These are phyloP conservation scores for Lophiotrema nucula DNA, from an alignment of 495 filamentous ascomycete genomes.

Conservation along the genomic window DNA sequence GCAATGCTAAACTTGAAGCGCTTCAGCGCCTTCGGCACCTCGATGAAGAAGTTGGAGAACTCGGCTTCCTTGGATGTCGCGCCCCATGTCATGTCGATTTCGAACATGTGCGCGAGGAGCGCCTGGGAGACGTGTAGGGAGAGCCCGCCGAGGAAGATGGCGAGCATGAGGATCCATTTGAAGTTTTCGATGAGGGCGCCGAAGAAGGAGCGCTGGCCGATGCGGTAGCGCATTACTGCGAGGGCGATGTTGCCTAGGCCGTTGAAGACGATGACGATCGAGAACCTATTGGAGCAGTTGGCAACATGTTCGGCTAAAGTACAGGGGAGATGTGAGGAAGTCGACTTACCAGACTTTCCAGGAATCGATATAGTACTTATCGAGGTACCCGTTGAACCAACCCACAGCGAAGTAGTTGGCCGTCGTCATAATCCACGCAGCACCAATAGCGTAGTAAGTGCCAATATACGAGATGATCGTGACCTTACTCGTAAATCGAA, in stretches of 20 bases:
- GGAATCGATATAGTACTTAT: constrained; percentile 51
- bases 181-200: constrained; percentile 45
- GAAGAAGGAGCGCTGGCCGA: constrained; percentile 42
- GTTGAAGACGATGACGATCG: constrained; percentile 51
- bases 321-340: background rate
- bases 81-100: constrained; percentile 52
- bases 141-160: constrained; percentile 50
- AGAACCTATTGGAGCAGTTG: constrained; percentile 33
- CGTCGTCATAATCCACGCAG: constrained; percentile 77
- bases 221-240: constrained; percentile 48
- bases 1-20: constrained; percentile 59
- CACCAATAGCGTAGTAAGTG: constrained; percentile 81
- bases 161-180: constrained; percentile 49
- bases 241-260: constrained; percentile 49
- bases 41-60: constrained; percentile 59
- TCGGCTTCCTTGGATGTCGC: constrained; percentile 59
- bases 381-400: constrained; percentile 49
- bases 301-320: background rate
- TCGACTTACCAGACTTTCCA: constrained; percentile 30
- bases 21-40: constrained; percentile 55
- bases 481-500: constrained; percentile 74
- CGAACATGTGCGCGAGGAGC: constrained; percentile 48
- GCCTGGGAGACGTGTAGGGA: constrained; percentile 50
- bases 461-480: constrained; percentile 82
- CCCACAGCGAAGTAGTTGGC: constrained; percentile 75